phyloP scores from a whole-genome alignment of 495 filamentous ascomycete genomes.

The Neurospora hispaniola region DNA sequence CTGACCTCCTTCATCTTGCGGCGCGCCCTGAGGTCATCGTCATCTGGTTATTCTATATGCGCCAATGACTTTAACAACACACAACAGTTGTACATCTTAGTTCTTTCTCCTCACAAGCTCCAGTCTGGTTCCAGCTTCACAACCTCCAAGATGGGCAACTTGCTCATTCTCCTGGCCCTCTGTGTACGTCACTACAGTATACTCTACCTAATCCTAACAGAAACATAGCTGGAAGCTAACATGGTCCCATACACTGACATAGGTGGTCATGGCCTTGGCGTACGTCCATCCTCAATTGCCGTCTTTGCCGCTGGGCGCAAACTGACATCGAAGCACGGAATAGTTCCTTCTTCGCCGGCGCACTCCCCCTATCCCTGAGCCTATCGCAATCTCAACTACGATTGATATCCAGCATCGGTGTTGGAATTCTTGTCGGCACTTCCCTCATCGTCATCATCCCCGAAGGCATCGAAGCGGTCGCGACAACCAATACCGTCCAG shows the following conservation, averaged over 20 bases:
- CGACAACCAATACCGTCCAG: conserved; percentile 41
- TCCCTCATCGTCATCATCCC: conserved; percentile 96
- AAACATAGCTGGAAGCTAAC: conserved; percentile 15
- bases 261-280: conserved; percentile 89
- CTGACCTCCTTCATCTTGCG: background rate
- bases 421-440: conserved; percentile 89
- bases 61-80: background rate
- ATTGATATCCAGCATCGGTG: conserved; percentile 82
- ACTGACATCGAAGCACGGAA: conserved; percentile 8
- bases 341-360: conserved; percentile 92
- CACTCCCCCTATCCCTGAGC: conserved; percentile 80
- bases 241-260: background rate
- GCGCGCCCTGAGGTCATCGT: background rate
- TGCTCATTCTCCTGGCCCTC: conserved; percentile 76
- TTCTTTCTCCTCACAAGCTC: background rate
- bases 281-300: conserved; percentile 34
- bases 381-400: conserved; percentile 83
- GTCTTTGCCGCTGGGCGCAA: conserved; percentile 12
- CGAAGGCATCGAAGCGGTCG: conserved; percentile 87
- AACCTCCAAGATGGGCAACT: conserved; percentile 51
- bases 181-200: conserved; percentile 28
- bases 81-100: background rate
- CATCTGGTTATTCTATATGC: background rate
- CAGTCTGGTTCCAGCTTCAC: background rate
- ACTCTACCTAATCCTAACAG: background rate